These are phyloP conservation scores for Pseudonitzschia pungens DNA, from an alignment of 108 stramenopile genomes.

Conservation along the genomic window DNA sequence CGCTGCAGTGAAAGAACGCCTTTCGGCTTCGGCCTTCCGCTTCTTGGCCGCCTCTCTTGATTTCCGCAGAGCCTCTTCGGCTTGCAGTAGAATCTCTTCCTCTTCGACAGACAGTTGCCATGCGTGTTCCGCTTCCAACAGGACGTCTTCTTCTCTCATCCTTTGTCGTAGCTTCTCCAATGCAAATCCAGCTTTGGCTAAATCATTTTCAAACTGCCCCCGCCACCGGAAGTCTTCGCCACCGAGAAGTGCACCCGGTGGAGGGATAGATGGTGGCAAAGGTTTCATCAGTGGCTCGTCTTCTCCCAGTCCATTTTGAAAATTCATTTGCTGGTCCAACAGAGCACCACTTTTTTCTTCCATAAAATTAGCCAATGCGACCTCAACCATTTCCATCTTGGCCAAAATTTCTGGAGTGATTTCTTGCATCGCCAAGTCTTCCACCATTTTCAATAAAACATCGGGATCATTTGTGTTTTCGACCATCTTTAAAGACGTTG, in stretches of 20 bases:
- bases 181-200: conserved; percentile 13
- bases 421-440: conserved; percentile 23
- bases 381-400: conserved; percentile 28
- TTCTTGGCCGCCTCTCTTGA: conserved; percentile 32
- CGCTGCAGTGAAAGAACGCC: conserved; percentile 11
- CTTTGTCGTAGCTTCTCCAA: conserved; percentile 15
- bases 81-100: conserved; percentile 16
- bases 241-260: not conserved
- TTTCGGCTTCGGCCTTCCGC: conserved; percentile 20
- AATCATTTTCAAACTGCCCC: not conserved
- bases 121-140: not conserved
- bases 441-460: conserved; percentile 22
- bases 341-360: not conserved
- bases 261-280: conserved; percentile 11
- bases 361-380: conserved; percentile 17
- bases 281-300: conserved; percentile 11
- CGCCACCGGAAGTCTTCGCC: not conserved
- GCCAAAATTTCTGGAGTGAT: conserved; percentile 17
- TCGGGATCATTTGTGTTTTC: conserved; percentile 17
- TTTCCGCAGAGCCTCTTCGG: conserved; percentile 28
- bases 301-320: not conserved
- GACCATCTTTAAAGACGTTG: not conserved
- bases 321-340: not conserved
- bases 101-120: conserved; percentile 8
- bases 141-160: conserved; percentile 15